Conservation (phyloP, 2,329 filamentous ascomycete species). For the Penicillium sp. region DNA sequence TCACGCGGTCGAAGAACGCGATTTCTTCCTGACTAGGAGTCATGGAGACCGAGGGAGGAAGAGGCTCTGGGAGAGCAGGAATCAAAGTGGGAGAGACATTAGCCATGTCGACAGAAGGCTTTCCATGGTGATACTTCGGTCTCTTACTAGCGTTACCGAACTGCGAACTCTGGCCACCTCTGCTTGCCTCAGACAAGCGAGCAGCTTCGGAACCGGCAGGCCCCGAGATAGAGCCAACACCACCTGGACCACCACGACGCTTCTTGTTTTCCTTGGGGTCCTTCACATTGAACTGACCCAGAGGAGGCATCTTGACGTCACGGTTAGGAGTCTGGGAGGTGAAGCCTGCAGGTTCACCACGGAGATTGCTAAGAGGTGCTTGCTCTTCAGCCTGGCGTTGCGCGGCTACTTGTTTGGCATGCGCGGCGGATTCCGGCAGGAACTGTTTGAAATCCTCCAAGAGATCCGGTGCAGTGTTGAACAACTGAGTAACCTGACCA, state of each 20-base stretch:
- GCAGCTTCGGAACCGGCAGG: constrained; percentile 33
- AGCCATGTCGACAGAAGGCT: constrained; percentile 56
- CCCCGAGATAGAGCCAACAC: constrained; percentile 37
- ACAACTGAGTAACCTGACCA: constrained; percentile 89
- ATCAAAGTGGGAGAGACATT: constrained; percentile 82
- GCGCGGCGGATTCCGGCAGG: constrained; percentile 81
- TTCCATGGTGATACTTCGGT: constrained; percentile 71
- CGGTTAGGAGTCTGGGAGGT: constrained; percentile 53
- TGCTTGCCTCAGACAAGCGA: constrained; percentile 36
- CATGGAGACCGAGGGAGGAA: constrained; percentile 71
- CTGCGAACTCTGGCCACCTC: constrained; percentile 39
- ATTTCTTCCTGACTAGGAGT: constrained; percentile 83
- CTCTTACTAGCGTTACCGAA: constrained; percentile 57
- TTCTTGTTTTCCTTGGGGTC: constrained; percentile 94
- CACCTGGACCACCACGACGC: constrained; percentile 62
- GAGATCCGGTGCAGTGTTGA: constrained; percentile 89
- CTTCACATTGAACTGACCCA: constrained; percentile 86
- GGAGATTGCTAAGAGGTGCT: constrained; percentile 64
- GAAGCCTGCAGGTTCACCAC: constrained; percentile 51
- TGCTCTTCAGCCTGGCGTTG: constrained; percentile 67
- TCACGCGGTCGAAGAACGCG: constrained; percentile 91
- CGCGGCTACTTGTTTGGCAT: constrained; percentile 61
- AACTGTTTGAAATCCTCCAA: constrained; percentile 99
- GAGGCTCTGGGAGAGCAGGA: constrained; percentile 81
- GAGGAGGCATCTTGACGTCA: constrained; percentile 76